phyloP scores from a whole-genome alignment of 768 basidiomycete genomes.

The Tylopilus rubrobrunneus region DNA sequence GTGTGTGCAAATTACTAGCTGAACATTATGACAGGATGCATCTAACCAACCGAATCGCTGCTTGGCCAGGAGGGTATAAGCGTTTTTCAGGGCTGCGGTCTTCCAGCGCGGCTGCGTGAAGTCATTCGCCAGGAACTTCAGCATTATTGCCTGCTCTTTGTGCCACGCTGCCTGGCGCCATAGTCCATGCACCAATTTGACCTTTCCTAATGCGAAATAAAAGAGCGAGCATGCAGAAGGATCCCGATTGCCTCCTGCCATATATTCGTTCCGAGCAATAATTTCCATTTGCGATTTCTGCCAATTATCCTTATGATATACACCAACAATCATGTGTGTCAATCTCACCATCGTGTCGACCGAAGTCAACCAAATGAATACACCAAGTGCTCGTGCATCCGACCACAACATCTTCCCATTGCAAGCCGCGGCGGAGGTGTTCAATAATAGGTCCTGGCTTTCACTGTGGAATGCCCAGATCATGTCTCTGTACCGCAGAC shows the following conservation, averaged over 20 bases:
- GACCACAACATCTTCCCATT: slow-evolving; percentile 86
- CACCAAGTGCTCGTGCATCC: slow-evolving; percentile 81
- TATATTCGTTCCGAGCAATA: slow-evolving; percentile 90
- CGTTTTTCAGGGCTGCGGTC: slow-evolving; percentile 94
- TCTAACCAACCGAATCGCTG: slow-evolving; percentile 76
- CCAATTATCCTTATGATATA: not conserved
- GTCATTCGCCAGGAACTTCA: slow-evolving; percentile 90
- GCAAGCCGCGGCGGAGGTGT: slow-evolving; percentile 67
- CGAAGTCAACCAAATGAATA: slow-evolving; percentile 86
- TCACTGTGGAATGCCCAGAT: slow-evolving; percentile 98
- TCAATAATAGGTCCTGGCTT: slow-evolving; percentile 79
- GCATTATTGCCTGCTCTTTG: slow-evolving; percentile 81
- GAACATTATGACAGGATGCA: not conserved
- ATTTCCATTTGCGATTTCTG: slow-evolving; percentile 81
- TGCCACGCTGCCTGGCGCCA: slow-evolving; percentile 97
- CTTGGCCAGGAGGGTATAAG: slow-evolving; percentile 87
- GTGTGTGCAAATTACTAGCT: slow-evolving; percentile 6
- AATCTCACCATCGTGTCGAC: slow-evolving; percentile 68
- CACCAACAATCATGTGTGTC: not conserved
- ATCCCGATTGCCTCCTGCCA: slow-evolving; percentile 82
- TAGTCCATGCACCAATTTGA: slow-evolving; percentile 86
- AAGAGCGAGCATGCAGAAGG: slow-evolving; percentile 86
- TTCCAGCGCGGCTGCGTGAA: slow-evolving; percentile 82
- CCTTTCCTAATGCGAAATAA: slow-evolving; percentile 93
- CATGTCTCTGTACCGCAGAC: slow-evolving; percentile 91